Evolutionary conservation across 208 protist species (phyloP).

Genomic region (Leishmania amazonensis): DNA sequence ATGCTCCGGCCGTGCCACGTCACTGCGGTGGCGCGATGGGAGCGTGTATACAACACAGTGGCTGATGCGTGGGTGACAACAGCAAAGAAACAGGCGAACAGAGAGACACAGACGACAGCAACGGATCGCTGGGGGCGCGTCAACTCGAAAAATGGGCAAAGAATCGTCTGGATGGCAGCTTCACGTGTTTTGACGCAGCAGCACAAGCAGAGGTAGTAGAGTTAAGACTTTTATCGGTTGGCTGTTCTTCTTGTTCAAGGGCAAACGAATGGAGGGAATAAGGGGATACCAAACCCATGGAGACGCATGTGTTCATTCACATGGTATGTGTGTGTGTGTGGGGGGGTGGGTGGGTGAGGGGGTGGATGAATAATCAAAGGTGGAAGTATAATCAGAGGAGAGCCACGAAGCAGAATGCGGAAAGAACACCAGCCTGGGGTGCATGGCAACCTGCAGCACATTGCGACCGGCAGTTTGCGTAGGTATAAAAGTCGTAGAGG

Average conservation of each 20-base stretch:
- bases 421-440: not conserved
- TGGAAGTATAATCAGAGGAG: not conserved
- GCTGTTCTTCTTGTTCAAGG: not conserved
- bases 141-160: not conserved
- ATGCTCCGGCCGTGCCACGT: not conserved
- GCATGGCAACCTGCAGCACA: not conserved
- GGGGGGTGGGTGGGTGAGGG: not conserved
- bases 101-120: constrained; percentile 6
- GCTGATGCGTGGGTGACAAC: not conserved
- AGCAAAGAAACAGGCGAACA: not conserved
- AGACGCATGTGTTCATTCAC: not conserved
- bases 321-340: not conserved
- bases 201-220: not conserved
- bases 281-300: not conserved
- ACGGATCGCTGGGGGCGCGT: not conserved
- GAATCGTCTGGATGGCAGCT: not conserved
- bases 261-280: not conserved
- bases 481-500: not conserved
- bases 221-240: not conserved
- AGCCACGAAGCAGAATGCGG: not conserved
- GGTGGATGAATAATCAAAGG: no score
- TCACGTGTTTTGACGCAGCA: not conserved
- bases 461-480: not conserved
- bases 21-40: not conserved
- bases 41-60: not conserved